A percentile compares a stretch with the other conserved stretches of the same genome.
Evolutionary conservation across 495 filamentous ascomycete genomes (phyloP).

Genomic region (Penicillium parvum): DNA sequence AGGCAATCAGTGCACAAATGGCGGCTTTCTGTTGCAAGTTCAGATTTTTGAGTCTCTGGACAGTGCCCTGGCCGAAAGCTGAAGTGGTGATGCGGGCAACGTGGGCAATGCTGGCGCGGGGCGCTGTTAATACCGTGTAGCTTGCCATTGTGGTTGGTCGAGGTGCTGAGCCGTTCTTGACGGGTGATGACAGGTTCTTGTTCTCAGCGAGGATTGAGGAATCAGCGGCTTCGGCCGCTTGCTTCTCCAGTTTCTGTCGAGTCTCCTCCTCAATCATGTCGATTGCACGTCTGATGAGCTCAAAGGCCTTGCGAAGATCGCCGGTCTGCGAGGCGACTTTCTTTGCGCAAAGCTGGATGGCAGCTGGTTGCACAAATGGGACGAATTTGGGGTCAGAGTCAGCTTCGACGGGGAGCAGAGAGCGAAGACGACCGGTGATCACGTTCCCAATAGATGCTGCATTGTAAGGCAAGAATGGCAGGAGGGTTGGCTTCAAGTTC

Average conservation of each 20-base stretch:
- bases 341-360: slow-evolving; percentile 86
- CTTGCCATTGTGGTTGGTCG: slow-evolving; percentile 43
- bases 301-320: slow-evolving; percentile 92
- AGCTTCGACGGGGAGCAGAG: slow-evolving; percentile 53
- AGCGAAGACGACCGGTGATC: slow-evolving; percentile 76
- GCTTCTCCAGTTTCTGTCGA: slow-evolving; percentile 39
- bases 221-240: slow-evolving; percentile 30
- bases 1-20: slow-evolving; percentile 77
- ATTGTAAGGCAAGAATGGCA: slow-evolving; percentile 91
- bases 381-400: slow-evolving; percentile 54
- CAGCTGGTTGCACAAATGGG: slow-evolving; percentile 88
- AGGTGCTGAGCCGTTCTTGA: slow-evolving; percentile 17
- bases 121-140: slow-evolving; percentile 69
- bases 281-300: slow-evolving; percentile 84
- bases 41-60: slow-evolving; percentile 74
- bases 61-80: slow-evolving; percentile 78
- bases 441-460: slow-evolving; percentile 84
- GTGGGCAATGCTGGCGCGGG: slow-evolving; percentile 83
- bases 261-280: slow-evolving; percentile 87
- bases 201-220: slow-evolving; percentile 63
- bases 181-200: slow-evolving; percentile 62
- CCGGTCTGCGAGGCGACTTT: slow-evolving; percentile 92
- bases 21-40: slow-evolving; percentile 97
- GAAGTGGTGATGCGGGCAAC: slow-evolving; percentile 83
- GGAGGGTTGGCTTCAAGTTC: slow-evolving; percentile 80